A percentile compares a stretch with the other conserved stretches of the same genome.
These are phyloP conservation scores for Cryphonectria naterciae DNA, from an alignment of 2,329 filamentous ascomycete genomes.

Conservation along the genomic window DNA sequence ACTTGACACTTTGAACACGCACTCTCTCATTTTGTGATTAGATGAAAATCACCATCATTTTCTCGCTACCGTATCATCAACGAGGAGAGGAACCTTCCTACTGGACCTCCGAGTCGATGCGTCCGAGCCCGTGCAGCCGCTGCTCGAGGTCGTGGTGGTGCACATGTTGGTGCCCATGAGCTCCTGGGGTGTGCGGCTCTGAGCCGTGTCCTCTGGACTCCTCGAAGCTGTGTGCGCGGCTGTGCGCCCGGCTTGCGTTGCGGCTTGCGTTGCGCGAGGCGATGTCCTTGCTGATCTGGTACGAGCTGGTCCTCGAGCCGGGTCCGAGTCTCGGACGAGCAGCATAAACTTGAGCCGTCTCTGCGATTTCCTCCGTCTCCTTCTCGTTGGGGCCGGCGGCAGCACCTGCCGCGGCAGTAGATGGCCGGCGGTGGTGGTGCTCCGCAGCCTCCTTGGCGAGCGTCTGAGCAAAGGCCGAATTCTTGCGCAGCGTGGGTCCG, in stretches of 20 bases:
- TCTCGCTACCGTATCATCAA: background rate
- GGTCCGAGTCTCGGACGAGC: constrained; percentile 23
- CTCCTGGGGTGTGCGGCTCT: constrained; percentile 6
- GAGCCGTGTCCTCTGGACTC: constrained; percentile 18
- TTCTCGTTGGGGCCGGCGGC: constrained; percentile 1
- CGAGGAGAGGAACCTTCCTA: constrained; percentile 14
- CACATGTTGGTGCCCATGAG: constrained; percentile 15
- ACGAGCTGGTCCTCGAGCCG: constrained; percentile 24
- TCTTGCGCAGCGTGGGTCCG: constrained; percentile 61
- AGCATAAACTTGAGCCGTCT: constrained; percentile 1
- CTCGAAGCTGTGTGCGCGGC: constrained; percentile 25
- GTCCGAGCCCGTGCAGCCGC: constrained; percentile 21
- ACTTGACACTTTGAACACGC: background rate
- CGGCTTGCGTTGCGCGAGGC: constrained; percentile 16
- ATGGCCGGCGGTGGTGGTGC: constrained; percentile 1
- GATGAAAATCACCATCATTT: background rate
- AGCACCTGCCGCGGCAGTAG: background rate
- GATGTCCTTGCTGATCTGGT: constrained; percentile 22
- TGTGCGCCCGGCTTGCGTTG: constrained; percentile 21
- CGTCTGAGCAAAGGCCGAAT: constrained; percentile 68
- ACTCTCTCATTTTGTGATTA: background rate
- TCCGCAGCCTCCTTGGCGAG: constrained; percentile 47
- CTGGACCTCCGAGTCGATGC: constrained; percentile 27
- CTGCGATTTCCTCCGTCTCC: constrained; percentile 14
- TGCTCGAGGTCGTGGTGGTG: constrained; percentile 25